Evolutionary conservation across 179 eudicot genomes (phyloP), one percentile per base, ranked within the genome.

Genomic region (Spergularia azorica): DNA sequence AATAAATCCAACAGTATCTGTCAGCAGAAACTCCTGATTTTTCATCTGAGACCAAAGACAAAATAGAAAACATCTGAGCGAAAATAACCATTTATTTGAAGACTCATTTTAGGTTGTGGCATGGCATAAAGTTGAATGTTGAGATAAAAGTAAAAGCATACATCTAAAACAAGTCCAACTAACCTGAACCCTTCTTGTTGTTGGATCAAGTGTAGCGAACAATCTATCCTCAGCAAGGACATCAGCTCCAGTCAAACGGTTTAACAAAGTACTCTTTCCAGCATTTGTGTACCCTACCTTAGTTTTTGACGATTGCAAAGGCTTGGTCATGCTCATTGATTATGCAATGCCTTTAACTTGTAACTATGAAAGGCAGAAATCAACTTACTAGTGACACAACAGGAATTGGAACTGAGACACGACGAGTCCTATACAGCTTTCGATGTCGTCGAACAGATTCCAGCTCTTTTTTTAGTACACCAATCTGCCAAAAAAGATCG

Each of bases 231-330:
- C 99, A 46, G 98, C 99, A 80, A 95, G 97, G 83, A 95, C 99
- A 81, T 88, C 77, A 74, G 99, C 95, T 55, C 99, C 99, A 77
- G 99, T 95, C 83, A 95, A 79, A 70, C 64, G 90, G 85, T 95
- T 95, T 79, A 95, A 79, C 74, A 95, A 90, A 48, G 97, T 95
- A 84, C 99, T 95, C 87, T 95, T 95, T 80, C 99, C 99, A 73
- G 99, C 99, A 91, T 95, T 95, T 83, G 99, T 95, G 85, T 95
- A 95, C 57, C 99, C 99, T 72, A 93, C 97, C 99, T 93, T 79
- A 54, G 73, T 67, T 17, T 75, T 64, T 18, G 36, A 79, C 18
- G 54, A 70, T 65, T 54, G 32, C 56, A 58, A 43, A 71, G 70
- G 20, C 16, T 50, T 56, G 43, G 52, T 48, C 64, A 68, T 73